phyloP scores from a whole-genome alignment of 768 basidiomycete species.

The Trametes cingulata region DNA sequence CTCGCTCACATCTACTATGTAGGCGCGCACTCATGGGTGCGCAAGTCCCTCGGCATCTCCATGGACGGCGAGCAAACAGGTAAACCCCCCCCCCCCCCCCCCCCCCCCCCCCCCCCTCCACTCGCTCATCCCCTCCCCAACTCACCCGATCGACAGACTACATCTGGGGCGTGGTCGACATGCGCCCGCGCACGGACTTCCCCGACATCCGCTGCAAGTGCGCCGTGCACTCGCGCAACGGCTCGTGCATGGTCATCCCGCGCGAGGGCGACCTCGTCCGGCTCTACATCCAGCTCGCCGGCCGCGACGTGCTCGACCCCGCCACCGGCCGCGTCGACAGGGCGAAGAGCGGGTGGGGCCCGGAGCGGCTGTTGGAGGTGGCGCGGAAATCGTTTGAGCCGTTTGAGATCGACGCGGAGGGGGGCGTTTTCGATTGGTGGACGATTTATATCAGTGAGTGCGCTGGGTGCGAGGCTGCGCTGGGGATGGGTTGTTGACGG shows the following conservation, averaged over 20 bases:
- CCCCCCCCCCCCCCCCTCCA: background rate
- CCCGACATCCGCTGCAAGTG: conserved; percentile 53
- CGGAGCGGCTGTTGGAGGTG: conserved; percentile 44
- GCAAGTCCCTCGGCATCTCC: conserved; percentile 60
- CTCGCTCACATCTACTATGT: background rate
- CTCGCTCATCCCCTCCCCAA: conserved; percentile 26
- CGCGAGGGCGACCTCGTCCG: conserved; percentile 50
- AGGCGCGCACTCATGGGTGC: conserved; percentile 87
- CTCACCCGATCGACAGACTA: conserved; percentile 49
- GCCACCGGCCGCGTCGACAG: conserved; percentile 45
- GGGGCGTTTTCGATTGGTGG: conserved; percentile 49
- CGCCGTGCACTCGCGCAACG: conserved; percentile 53
- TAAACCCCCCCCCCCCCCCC: background rate
- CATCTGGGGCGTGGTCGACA: conserved; percentile 82
- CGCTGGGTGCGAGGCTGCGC: conserved; percentile 2
- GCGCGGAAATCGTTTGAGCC: conserved; percentile 45
- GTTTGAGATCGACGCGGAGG: conserved; percentile 35
- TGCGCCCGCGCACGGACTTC: conserved; percentile 51
- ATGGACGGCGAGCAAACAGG: conserved; percentile 69
- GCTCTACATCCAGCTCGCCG: conserved; percentile 53
- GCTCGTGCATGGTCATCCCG: conserved; percentile 55
- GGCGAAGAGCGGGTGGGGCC: conserved; percentile 37
- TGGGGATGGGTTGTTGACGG: background rate
- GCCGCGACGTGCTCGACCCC: conserved; percentile 39
- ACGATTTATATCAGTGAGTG: conserved; percentile 50